Base-by-base conservation (phyloP, 1,284 basidiomycete species). In the Malassezia sp. region DNA sequence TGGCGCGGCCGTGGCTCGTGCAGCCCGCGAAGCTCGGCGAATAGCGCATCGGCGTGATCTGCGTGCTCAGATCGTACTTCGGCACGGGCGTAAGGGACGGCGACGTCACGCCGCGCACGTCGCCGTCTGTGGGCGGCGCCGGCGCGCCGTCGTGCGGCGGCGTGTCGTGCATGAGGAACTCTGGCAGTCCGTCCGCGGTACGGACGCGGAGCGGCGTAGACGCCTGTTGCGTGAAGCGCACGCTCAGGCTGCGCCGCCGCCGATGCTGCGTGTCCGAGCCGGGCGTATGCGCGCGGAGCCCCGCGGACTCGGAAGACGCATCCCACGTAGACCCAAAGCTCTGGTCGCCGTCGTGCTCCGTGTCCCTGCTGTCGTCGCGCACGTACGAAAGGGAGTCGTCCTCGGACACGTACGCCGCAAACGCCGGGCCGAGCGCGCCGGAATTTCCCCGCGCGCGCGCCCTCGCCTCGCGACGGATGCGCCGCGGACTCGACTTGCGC, bases 161-260 rank as follows among this genome's bases (percentile, higher is more conserved):
- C 11, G 29, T 57, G 46, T 56, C 63, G 36, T 62, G 53, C 46
- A 64, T 55, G 34, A 56, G 48, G 23, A 57, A 60, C 39, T 64
- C 63, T n/a, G n/a, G n/a, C n/a, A n/a, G 54, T 61, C 63, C 30
- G 57, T 56, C 45, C 60, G 61, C 29, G 53, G 50, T 14, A 56
- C 61, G n/a, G 58, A 59, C 58, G 23, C 28, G 21, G 17, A 31
- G 20, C 55, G 56, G 56, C 35, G 57, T 60, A 7, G 55, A 38
- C 9, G 49, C 49, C 18, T 45, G 42, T 15, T 44, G 49, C n/a
- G 53, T 49, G 56, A 53, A 60, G 22, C 60, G 51, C 24, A 52
- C 45, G 33, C 23, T 50, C 34, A 45, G 39, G 17, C 20, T 23
- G 14, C 18, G 21, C 24, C 30, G 30, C 30, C 38, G 38, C 17